Evolutionary conservation across 2,329 filamentous ascomycete species (phyloP).

Genomic region (Fusarium concolor): DNA sequence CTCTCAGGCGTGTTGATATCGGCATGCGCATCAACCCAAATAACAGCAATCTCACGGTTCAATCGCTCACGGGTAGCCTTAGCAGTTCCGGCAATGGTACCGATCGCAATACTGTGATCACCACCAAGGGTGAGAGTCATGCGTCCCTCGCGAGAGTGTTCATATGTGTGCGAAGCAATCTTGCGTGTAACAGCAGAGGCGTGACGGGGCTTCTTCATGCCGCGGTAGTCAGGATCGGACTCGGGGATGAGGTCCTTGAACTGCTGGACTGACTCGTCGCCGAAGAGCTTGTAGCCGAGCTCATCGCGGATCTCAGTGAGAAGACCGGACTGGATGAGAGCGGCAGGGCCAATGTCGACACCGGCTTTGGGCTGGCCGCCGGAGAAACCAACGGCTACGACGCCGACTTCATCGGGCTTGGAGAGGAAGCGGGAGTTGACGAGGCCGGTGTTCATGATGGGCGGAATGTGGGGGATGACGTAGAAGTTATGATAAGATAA

Average conservation of each 20-base stretch:
- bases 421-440: constrained; percentile 80
- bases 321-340: constrained; percentile 88
- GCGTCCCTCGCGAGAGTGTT: constrained; percentile 83
- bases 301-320: constrained; percentile 85
- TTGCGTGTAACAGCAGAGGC: constrained; percentile 86
- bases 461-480: constrained; percentile 42
- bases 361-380: constrained; percentile 92
- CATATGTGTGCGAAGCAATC: constrained; percentile 87
- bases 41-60: constrained; percentile 86
- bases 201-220: constrained; percentile 93
- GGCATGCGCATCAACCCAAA: constrained; percentile 98
- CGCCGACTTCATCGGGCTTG: constrained; percentile 81
- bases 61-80: constrained; percentile 87
- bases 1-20: constrained; percentile 98
- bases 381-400: constrained; percentile 96
- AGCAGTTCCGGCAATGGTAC: constrained; percentile 87
- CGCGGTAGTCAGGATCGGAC: constrained; percentile 81
- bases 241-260: constrained; percentile 81
- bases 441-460: constrained; percentile 64
- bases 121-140: constrained; percentile 94
- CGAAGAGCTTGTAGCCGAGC: constrained; percentile 87
- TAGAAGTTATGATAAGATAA: constrained; percentile 37
- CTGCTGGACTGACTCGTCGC: constrained; percentile 83
- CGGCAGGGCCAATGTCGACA: constrained; percentile 89
- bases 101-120: constrained; percentile 96